Evolutionary conservation across 1,284 basidiomycete genomes (phyloP).

Genomic region (Malassezia psittaci): DNA sequence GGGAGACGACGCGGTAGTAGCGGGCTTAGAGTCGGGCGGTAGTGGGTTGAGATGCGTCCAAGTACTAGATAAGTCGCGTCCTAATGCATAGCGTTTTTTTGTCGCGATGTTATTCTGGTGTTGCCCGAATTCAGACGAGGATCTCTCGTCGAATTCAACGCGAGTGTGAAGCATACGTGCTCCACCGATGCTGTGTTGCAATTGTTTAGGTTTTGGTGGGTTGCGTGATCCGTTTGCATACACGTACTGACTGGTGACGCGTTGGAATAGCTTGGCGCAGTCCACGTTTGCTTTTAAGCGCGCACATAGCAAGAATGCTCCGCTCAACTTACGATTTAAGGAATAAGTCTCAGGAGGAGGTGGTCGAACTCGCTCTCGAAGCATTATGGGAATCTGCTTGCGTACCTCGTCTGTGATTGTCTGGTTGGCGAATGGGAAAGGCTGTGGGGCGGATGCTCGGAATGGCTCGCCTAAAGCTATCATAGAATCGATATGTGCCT

Average conservation of each 20-base stretch:
- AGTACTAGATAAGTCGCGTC: not conserved
- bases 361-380: constrained; percentile 75
- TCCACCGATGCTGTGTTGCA: not conserved
- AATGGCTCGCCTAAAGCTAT: constrained; percentile 66
- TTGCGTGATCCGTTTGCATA: constrained; percentile 1
- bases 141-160: too few species aligned
- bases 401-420: constrained; percentile 66
- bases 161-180: constrained; percentile 3
- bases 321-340: constrained; percentile 85
- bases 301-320: constrained; percentile 82
- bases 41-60: not conserved
- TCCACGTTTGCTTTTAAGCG: constrained; percentile 67
- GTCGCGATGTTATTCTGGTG: not conserved
- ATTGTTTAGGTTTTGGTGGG: not conserved
- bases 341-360: constrained; percentile 91
- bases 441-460: constrained; percentile 56
- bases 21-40: too few species aligned
- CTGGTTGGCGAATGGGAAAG: constrained; percentile 58
- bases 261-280: constrained; percentile 55
- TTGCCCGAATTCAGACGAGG: too few species aligned
- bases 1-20: too few species aligned
- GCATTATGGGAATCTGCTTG: constrained; percentile 78
- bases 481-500: constrained; percentile 79
- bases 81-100: not conserved
- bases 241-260: constrained; percentile 13